A percentile compares a stretch with the other conserved stretches of the same genome.
phyloP scores from a whole-genome alignment of 148 eudicot species.

The Rhododendron vialii region DNA sequence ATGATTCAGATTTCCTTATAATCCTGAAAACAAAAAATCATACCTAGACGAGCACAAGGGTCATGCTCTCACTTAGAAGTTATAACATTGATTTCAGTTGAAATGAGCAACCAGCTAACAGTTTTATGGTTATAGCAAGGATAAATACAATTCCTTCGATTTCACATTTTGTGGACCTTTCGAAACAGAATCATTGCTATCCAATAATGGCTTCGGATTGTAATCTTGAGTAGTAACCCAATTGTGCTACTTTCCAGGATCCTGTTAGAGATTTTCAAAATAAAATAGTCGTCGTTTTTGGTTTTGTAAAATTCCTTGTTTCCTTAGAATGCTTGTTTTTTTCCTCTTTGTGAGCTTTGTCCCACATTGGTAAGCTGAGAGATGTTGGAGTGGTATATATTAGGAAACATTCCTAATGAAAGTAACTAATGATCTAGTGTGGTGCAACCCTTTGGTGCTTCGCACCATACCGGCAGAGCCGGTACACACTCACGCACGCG shows the following conservation, averaged over 20 bases:
- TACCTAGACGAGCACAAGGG: neutral
- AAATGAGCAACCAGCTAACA: neutral
- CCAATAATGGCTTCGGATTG: neutral
- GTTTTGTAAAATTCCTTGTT: too few relatives aligned
- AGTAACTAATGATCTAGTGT: too few relatives aligned
- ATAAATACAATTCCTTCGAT: neutral
- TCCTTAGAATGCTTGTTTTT: too few relatives aligned
- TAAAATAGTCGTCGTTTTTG: too few relatives aligned
- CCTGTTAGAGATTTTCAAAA: too few relatives aligned
- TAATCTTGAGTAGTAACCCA: neutral
- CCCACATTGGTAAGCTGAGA: too few relatives aligned
- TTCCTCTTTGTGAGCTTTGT: too few relatives aligned
- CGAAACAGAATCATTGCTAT: neutral
- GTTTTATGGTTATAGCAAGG: neutral
- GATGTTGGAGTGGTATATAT: too few relatives aligned
- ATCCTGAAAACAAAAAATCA: neutral
- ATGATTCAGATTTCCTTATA: neutral
- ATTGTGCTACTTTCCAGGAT: conserved; percentile 34
- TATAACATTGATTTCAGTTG: neutral
- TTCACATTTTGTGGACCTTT: neutral
- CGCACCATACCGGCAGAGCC: too few relatives aligned
- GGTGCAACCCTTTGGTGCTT: too few relatives aligned
- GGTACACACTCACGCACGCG: too few relatives aligned
- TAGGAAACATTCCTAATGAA: too few relatives aligned
- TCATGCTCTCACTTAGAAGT: neutral